phyloP scores from a whole-genome alignment of 768 basidiomycete genomes.

The Pisolithus marmoratus region DNA sequence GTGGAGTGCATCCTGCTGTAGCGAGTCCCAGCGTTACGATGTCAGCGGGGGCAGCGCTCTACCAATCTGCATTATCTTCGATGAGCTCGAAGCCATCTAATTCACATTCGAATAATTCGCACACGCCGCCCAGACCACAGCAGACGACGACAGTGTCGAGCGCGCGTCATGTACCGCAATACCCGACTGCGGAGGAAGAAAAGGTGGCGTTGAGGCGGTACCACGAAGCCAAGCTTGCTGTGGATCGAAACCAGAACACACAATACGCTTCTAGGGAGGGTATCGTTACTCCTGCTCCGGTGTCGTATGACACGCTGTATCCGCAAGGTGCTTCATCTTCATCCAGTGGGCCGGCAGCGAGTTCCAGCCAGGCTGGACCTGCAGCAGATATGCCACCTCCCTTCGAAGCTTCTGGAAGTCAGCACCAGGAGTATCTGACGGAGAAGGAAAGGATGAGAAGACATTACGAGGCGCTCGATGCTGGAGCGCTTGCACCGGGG shows the following conservation, averaged over 20 bases:
- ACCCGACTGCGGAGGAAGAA: constrained; percentile 64
- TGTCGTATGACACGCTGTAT: constrained; percentile 60
- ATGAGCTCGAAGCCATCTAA: constrained; percentile 21
- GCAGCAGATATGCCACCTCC: constrained; percentile 45
- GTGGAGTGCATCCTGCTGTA: not conserved
- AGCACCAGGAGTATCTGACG: constrained; percentile 33
- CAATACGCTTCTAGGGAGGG: constrained; percentile 21
- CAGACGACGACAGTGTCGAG: constrained; percentile 19
- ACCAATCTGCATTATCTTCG: constrained; percentile 41
- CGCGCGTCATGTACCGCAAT: constrained; percentile 36
- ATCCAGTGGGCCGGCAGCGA: constrained; percentile 6
- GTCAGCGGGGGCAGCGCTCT: constrained; percentile 40
- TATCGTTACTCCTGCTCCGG: constrained; percentile 34
- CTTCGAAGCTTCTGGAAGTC: constrained; percentile 39
- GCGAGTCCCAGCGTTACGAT: constrained; percentile 13
- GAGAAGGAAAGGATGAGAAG: constrained; percentile 71
- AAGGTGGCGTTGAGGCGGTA: constrained; percentile 66
- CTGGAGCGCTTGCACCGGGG: constrained; percentile 34
- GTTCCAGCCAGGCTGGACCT: constrained; percentile 14
- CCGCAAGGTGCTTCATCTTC: constrained; percentile 32
- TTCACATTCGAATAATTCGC: constrained; percentile 16
- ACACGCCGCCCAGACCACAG: constrained; percentile 18
- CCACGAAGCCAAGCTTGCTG: constrained; percentile 66
- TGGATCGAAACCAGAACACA: constrained; percentile 49
- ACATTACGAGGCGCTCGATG: constrained; percentile 63